These are phyloP conservation scores for Candida glucosophila DNA, from an alignment of 1,139 yeast genomes.

Conservation along the genomic window DNA sequence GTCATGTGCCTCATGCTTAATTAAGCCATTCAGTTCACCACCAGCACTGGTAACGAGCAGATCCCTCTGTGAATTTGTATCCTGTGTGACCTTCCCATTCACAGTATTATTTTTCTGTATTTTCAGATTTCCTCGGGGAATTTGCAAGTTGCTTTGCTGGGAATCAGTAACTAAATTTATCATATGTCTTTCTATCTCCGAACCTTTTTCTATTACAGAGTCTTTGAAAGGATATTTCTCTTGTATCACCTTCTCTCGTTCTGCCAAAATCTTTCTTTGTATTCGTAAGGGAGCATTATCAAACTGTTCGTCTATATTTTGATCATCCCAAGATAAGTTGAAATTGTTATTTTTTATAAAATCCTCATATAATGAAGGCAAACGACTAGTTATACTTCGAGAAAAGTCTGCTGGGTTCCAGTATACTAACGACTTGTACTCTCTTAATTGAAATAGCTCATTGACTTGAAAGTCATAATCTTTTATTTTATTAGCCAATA, in stretches of 20 bases:
- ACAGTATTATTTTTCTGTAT: background rate
- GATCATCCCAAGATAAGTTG: conserved; percentile 26
- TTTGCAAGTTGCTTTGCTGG: background rate
- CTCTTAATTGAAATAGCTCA: conserved; percentile 51
- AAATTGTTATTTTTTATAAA: conserved; percentile 22
- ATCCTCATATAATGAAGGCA: conserved; percentile 29
- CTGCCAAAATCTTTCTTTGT: conserved; percentile 38
- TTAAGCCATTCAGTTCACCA: conserved; percentile 6
- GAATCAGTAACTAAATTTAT: conserved; percentile 3
- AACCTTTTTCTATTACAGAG: conserved; percentile 18
- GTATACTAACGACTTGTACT: conserved; percentile 48
- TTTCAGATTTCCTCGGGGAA: background rate
- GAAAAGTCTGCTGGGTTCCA: conserved; percentile 50
- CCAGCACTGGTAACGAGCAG: conserved; percentile 1
- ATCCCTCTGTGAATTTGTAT: too few species aligned
- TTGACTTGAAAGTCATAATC: conserved; percentile 38
- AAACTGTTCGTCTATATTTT: conserved; percentile 18
- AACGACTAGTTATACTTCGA: conserved; percentile 13
- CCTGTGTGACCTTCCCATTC: background rate
- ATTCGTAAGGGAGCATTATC: conserved; percentile 31
- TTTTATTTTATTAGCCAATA: conserved; percentile 27
- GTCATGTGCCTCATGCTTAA: conserved; percentile 6
- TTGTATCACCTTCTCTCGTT: conserved; percentile 24
- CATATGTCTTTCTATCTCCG: conserved; percentile 11
- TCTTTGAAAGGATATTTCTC: conserved; percentile 31